These are phyloP conservation scores for Spongispora temasekensis DNA, from an alignment of 1,284 basidiomycete species.

Conservation along the genomic window DNA sequence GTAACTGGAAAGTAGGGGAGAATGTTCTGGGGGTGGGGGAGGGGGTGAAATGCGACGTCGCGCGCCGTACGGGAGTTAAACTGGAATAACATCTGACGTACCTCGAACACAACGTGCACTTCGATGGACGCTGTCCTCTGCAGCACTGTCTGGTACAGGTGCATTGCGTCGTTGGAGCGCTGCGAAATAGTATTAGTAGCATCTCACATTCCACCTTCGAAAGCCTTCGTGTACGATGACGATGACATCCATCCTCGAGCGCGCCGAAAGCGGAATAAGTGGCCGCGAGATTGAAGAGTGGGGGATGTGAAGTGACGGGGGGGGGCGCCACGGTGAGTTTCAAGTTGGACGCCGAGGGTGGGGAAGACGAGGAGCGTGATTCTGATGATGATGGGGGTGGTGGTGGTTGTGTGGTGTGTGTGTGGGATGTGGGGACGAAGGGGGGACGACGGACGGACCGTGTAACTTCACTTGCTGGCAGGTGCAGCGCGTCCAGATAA, in stretches of 20 bases:
- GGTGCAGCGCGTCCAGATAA: conserved; percentile 42
- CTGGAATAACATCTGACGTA: neutral
- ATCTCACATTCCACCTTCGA: neutral
- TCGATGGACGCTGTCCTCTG: neutral
- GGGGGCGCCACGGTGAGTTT: neutral
- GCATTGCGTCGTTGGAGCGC: neutral
- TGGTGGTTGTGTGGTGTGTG: neutral
- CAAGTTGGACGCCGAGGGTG: conserved; percentile 35
- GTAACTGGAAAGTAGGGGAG: conserved; percentile 1
- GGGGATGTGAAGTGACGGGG: neutral
- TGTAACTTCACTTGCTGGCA: conserved; percentile 56
- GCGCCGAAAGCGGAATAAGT: neutral
- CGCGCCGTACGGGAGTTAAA: no score
- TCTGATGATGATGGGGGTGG: conserved; percentile 47
- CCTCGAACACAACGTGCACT: neutral
- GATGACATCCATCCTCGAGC: neutral
- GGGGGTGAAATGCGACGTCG: no score
- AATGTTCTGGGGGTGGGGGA: neutral
- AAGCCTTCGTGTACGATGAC: neutral
- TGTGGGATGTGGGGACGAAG: neutral
- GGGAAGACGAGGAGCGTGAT: conserved; percentile 66
- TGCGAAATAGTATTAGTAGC: neutral
- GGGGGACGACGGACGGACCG: conserved; percentile 44
- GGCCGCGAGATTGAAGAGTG: neutral
- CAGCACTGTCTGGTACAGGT: neutral